A percentile compares a stretch with the other conserved stretches of the same genome.
phyloP scores from a whole-genome alignment of 768 basidiomycete species.

The Pluteus cervinus region DNA sequence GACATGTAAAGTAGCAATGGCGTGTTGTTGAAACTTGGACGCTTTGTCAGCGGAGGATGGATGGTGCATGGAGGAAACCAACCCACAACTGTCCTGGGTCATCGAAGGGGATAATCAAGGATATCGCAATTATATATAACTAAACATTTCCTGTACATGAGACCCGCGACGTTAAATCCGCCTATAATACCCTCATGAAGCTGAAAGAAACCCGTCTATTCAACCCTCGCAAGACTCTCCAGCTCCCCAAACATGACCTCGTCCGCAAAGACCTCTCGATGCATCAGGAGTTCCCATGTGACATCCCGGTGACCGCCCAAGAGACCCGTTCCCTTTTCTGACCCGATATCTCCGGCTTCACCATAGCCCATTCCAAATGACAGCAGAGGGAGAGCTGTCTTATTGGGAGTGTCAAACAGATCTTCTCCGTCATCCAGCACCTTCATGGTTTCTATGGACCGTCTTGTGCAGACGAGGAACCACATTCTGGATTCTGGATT shows the following conservation, averaged over 20 bases:
- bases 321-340: constrained; percentile 71
- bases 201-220: constrained; percentile 23
- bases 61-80: constrained; percentile 3
- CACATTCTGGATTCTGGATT: constrained; percentile 45
- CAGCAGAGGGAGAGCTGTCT: constrained; percentile 52
- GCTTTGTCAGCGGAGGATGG: constrained; percentile 3
- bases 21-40: constrained; percentile 12
- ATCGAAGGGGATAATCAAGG: no score
- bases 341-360: constrained; percentile 57
- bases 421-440: constrained; percentile 73
- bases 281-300: constrained; percentile 67
- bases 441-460: constrained; percentile 74
- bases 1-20: constrained; percentile 21
- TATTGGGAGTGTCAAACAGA: constrained; percentile 61
- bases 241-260: constrained; percentile 70
- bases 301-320: constrained; percentile 68
- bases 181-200: constrained; percentile 17
- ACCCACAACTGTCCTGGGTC: neutral
- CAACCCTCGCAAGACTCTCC: constrained; percentile 73
- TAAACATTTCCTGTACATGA: no score
- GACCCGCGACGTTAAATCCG: no score
- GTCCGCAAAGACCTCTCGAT: constrained; percentile 56
- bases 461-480: constrained; percentile 51
- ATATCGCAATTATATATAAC: no score
- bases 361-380: constrained; percentile 85